phyloP scores from a whole-genome alignment of 2,329 filamentous ascomycete species.

The Helotiales sp. region DNA sequence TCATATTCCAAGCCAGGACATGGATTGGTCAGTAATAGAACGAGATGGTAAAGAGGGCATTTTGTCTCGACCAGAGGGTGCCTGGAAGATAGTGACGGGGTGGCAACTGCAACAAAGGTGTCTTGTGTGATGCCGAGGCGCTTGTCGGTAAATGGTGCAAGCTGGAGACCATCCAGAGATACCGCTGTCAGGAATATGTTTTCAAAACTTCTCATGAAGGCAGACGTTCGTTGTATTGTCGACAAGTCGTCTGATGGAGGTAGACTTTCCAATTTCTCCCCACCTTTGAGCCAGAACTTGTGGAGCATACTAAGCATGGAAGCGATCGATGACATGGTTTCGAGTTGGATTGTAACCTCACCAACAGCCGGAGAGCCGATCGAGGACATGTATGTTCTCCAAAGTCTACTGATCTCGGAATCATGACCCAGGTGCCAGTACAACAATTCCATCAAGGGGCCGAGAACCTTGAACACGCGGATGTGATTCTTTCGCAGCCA shows the following conservation, averaged over 20 bases:
- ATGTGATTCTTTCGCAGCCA: conserved; percentile 80
- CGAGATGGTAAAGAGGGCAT: conserved; percentile 69
- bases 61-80: conserved; percentile 57
- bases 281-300: conserved; percentile 68
- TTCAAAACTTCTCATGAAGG: conserved; percentile 60
- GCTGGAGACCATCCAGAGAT: conserved; percentile 58
- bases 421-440: conserved; percentile 67
- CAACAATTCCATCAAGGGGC: conserved; percentile 63
- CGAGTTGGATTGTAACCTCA: conserved; percentile 86
- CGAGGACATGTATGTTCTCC: conserved; percentile 65
- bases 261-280: conserved; percentile 38
- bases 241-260: conserved; percentile 31
- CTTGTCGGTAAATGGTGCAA: conserved; percentile 68
- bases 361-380: conserved; percentile 74
- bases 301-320: conserved; percentile 71
- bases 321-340: conserved; percentile 81
- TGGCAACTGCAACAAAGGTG: conserved; percentile 65
- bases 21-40: conserved; percentile 56
- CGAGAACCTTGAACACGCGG: conserved; percentile 66
- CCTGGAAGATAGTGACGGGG: conserved; percentile 63
- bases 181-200: conserved; percentile 50
- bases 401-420: conserved; percentile 61
- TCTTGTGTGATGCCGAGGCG: conserved; percentile 57
- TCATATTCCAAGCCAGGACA: conserved; percentile 37
- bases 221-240: conserved; percentile 53